phyloP scores from a whole-genome alignment of 1,284 basidiomycete genomes.

The Apiotrichum laibachii region DNA sequence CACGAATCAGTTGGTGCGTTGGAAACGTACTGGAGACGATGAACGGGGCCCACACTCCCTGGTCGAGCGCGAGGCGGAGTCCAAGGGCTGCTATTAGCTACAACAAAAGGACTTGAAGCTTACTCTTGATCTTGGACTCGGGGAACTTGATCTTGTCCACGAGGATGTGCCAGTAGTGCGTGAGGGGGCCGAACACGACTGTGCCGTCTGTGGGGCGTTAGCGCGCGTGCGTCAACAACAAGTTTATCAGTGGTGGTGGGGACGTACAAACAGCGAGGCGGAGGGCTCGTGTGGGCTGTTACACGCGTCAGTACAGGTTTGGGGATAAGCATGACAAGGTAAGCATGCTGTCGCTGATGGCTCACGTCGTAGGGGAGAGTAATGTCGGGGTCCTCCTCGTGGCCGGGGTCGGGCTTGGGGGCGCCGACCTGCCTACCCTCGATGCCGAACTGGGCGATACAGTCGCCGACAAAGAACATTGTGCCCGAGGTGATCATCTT shows the following conservation, averaged over 20 bases:
- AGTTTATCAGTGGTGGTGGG: not conserved
- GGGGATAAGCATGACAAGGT: not conserved
- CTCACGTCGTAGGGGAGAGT: constrained; percentile 1
- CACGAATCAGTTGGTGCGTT: not conserved
- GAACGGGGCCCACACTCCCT: constrained; percentile 22
- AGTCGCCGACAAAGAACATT: constrained; percentile 21
- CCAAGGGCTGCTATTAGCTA: constrained; percentile 15
- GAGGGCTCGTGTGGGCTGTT: not conserved
- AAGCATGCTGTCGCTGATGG: not conserved
- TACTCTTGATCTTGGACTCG: constrained; percentile 15
- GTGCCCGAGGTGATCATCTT: constrained; percentile 21
- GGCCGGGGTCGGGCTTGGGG: not conserved
- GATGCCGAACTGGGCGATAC: constrained; percentile 26
- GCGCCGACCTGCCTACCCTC: constrained; percentile 17
- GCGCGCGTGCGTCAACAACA: not conserved
- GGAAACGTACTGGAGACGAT: constrained; percentile 19
- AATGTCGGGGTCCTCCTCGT: not conserved
- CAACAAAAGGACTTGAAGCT: not conserved
- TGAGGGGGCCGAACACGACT: constrained; percentile 21
- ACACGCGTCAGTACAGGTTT: not conserved
- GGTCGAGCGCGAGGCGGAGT: constrained; percentile 16
- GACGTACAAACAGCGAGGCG: not conserved
- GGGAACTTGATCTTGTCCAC: constrained; percentile 14
- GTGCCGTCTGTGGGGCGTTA: constrained; percentile 14
- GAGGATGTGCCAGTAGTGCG: constrained; percentile 18